phyloP scores from a whole-genome alignment of 2,329 filamentous ascomycete genomes.

The Fusarium pseudonygamai region DNA sequence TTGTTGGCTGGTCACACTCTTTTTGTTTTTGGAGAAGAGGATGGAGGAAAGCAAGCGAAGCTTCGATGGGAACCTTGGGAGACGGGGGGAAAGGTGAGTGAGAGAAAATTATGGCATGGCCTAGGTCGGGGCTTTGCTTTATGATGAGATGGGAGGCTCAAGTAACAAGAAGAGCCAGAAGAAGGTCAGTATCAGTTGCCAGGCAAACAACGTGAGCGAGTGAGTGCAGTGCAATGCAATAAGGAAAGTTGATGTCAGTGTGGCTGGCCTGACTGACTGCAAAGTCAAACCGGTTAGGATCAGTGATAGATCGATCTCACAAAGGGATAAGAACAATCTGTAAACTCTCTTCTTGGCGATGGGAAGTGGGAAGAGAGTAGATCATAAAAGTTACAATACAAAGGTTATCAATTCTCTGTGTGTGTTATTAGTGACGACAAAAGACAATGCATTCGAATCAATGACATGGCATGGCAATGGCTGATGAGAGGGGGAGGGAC shows the following conservation, averaged over 20 bases:
- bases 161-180: neutral
- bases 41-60: neutral
- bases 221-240: neutral
- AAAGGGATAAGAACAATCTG: neutral
- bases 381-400: slow-evolving; percentile 29
- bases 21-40: neutral
- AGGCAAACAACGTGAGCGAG: slow-evolving; percentile 6
- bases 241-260: slow-evolving; percentile 27
- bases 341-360: neutral
- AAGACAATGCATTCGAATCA: slow-evolving; percentile 4
- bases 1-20: slow-evolving; percentile 4
- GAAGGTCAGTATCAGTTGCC: slow-evolving; percentile 2
- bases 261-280: slow-evolving; percentile 22
- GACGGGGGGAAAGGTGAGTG: neutral
- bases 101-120: slow-evolving; percentile 6
- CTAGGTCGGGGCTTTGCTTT: slow-evolving; percentile 2
- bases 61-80: neutral
- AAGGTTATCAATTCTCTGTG: neutral
- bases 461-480: neutral
- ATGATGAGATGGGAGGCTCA: neutral
- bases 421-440: slow-evolving; percentile 20
- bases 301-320: neutral
- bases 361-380: slow-evolving; percentile 13
- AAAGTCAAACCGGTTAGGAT: slow-evolving; percentile 4
- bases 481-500: slow-evolving; percentile 26